Percentiles rank a stretch among this genome's conserved stretches.
Conservation (phyloP, 345 rosid genomes). For the Cardamine resedifolia region DNA sequence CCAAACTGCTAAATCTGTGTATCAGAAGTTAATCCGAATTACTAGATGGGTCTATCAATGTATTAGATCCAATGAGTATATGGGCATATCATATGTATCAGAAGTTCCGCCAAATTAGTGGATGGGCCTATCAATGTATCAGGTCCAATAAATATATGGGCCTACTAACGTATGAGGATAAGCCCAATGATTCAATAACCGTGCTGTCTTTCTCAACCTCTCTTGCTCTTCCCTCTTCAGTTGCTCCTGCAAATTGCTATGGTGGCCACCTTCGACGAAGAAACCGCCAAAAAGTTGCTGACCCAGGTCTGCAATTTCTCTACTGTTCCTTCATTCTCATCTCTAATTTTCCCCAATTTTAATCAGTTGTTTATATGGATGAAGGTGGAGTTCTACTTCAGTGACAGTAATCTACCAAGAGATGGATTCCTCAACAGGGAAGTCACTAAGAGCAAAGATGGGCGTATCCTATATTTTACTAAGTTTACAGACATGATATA, state of each 20-base stretch:
- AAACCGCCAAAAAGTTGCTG: constrained; percentile 24
- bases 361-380: neutral
- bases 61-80: no score
- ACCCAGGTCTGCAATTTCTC: constrained; percentile 14
- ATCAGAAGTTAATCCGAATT: no score
- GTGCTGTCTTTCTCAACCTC: neutral
- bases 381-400: constrained; percentile 48
- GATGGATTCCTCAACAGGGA: constrained; percentile 36
- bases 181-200: neutral
- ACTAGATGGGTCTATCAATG: no score
- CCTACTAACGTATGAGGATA: no score
- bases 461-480: constrained; percentile 38
- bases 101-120: no score
- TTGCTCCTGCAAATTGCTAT: neutral
- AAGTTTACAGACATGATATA: neutral
- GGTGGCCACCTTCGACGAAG: constrained; percentile 32
- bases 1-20: no score
- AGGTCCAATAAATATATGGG: no score
- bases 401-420: constrained; percentile 42
- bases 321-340: neutral
- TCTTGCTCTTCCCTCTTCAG: neutral
- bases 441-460: constrained; percentile 39
- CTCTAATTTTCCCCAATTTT: neutral
- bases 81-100: constrained; percentile 1
- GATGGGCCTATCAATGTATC: neutral